Base-by-base conservation (phyloP, 768 basidiomycete genomes). In the Omphalotus guepiniiformis region DNA sequence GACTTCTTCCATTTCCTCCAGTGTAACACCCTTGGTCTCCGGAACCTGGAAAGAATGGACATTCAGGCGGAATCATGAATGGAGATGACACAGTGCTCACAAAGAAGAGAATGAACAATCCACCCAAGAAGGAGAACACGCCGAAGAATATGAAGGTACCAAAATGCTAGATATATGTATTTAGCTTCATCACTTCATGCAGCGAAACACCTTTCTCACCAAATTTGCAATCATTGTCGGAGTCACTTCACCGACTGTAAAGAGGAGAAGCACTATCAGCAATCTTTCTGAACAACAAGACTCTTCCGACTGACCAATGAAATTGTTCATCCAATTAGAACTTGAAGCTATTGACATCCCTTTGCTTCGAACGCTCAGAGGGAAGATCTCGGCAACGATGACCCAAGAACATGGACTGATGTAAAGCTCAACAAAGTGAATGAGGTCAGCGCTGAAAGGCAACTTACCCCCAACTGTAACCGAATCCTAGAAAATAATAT, bases 61-160 rank as follows among this genome's bases (percentile, higher is more conserved):
- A 54, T 19, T 47, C 12, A 37, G 18, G 18, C 16, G 15, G 6
- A 2, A 12, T 29, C 21, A 28, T 32, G 0, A 4, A 21, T 18
- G 21, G 12, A 22, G 41, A 22, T 2, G 3, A 16, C 39, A 29
- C 29, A 6, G 18, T 9, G 67, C 78, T 63, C 51, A 83, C 83
- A 36, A 82, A 74, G 67, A 83, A 76, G 55, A 79, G 55, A 56
- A 89, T 67, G 63, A 87, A 85, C 15, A 84, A 47, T 16, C 80
- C 82, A 40, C 85, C 86, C 37, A 85, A 43, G 60, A 87, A 68
- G 0, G 84, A 85, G 64, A 87, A 81, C 57, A 82, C 79, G 36
- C 85, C 85, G 60, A 88, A 88, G 69, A 88, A 83, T 35, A 90
- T 71, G 58, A 88, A 88, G 1, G 86, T 88, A 9, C 83, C 83